Conservation (phyloP, 2,329 filamentous ascomycete genomes). For the Trichoderma gracile region DNA sequence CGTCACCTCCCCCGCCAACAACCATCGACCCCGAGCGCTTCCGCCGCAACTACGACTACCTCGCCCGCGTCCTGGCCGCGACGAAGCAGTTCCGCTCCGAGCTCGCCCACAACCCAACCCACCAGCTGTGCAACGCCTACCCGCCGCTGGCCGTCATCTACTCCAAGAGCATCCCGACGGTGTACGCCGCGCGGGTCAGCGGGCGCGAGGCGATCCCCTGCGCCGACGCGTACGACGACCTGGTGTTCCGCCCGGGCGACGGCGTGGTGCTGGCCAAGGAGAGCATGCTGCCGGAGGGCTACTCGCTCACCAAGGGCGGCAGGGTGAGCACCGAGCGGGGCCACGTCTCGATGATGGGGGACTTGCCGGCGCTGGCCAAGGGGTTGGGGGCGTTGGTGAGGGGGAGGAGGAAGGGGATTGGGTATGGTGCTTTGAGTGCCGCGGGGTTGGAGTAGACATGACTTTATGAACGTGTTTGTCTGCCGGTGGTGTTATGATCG, state of each 20-base stretch:
- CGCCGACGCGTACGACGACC: conserved; percentile 78
- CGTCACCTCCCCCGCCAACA: conserved; percentile 27
- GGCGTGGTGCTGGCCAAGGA: conserved; percentile 85
- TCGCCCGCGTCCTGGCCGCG: conserved; percentile 70
- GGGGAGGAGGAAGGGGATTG: conserved; percentile 72
- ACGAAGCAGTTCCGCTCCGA: conserved; percentile 75
- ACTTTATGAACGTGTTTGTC: too few species aligned
- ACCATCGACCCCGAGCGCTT: conserved; percentile 32
- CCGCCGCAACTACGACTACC: conserved; percentile 59
- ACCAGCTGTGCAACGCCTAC: conserved; percentile 69
- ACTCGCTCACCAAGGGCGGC: conserved; percentile 70
- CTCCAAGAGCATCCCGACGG: conserved; percentile 82
- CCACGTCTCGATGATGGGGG: conserved; percentile 83
- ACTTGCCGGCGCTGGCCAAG: conserved; percentile 76
- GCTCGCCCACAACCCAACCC: conserved; percentile 60
- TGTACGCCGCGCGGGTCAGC: conserved; percentile 75
- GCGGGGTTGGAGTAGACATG: not conserved
- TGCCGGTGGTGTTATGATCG: too few species aligned
- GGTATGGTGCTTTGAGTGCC: conserved; percentile 37
- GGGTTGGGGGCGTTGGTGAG: conserved; percentile 68
- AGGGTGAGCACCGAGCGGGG: conserved; percentile 79
- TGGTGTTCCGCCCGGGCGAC: conserved; percentile 84
- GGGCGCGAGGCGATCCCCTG: conserved; percentile 72
- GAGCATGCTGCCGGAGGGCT: conserved; percentile 81
- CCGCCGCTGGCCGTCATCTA: conserved; percentile 83